Conservation (phyloP, 1,284 basidiomycete species). For the Trametes polyzona region DNA sequence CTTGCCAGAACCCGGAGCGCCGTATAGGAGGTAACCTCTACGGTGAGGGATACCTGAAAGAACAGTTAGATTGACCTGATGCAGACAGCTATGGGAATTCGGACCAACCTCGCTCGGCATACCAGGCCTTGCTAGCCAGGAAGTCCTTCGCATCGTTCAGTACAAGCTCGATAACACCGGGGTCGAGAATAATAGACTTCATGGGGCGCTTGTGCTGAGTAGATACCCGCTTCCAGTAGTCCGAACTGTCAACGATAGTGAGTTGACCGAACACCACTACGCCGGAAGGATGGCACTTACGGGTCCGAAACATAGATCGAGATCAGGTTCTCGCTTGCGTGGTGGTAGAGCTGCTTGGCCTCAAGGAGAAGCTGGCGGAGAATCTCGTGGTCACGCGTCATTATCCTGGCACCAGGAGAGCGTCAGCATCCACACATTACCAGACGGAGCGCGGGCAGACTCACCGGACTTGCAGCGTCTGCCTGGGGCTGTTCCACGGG, state of each 20-base stretch:
- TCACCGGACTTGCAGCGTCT: constrained; percentile 35
- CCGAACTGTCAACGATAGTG: constrained; percentile 21
- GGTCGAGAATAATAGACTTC: constrained; percentile 68
- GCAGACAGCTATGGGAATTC: background rate
- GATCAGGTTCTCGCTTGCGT: constrained; percentile 56
- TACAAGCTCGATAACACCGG: constrained; percentile 64
- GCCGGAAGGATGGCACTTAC: constrained; percentile 33
- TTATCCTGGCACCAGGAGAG: constrained; percentile 47
- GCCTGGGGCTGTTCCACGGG: constrained; percentile 27
- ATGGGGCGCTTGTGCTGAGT: constrained; percentile 66
- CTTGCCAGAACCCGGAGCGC: constrained; percentile 77
- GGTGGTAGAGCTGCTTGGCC: constrained; percentile 56
- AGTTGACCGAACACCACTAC: background rate
- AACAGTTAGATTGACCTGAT: background rate
- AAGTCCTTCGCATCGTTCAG: constrained; percentile 72
- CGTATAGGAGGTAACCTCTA: constrained; percentile 73
- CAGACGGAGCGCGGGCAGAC: background rate
- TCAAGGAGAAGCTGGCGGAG: constrained; percentile 58
- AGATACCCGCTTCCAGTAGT: constrained; percentile 59
- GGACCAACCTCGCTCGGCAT: constrained; percentile 54
- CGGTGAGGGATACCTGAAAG: constrained; percentile 61
- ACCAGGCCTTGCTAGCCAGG: constrained; percentile 67
- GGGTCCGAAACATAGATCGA: constrained; percentile 58
- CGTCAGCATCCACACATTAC: background rate
- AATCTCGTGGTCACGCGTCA: constrained; percentile 50